Evolutionary conservation across 257 asterid species (phyloP), one percentile per base, ranked within the genome.

Genomic region (Solanum bulbocastanum): DNA sequence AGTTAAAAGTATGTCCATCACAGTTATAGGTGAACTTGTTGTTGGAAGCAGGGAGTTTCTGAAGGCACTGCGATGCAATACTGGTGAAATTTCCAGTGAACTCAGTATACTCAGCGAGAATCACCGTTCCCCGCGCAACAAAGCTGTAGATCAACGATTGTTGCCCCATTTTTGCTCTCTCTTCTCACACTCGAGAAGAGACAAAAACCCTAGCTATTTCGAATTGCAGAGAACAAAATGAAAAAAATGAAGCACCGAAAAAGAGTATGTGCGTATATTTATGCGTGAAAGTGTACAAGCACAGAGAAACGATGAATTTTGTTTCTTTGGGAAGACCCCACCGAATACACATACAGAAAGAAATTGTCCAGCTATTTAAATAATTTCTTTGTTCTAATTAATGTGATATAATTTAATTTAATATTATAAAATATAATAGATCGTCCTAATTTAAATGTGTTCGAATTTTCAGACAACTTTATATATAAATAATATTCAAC

Each of bases 111-210:
- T 96, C 99, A 1, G 98, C 91, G 33, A 96, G 90, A 90, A 94
- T 93, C 90, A 95, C 97, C 49, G 98, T 95, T 84, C 99, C 98
- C 66, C 99, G 95, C 83, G 99, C 98, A 62, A 92, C 98, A 88
- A 96, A 95, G 91, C 99, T 95, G 94, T 96, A 96, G 95, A 96
- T 96, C 98, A 96, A 89, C 87, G 98, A 96, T 76, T 96, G 99
- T 90, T 96, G 99, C 88, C 96, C 98, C 83, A 82, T 72, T 62
- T 62, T 40, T 14, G 2, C 36, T 66, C 74, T 66, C 74, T 27
- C 76, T 71, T 32, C 40, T 71, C 76, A 71, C 40, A 71, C 39
- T 72, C 8, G 82, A 73, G 32, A 74, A 36, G 82, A 22, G 83
- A 76, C 37, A 88, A 90, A 91, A 91, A 93, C 93, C 96, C 95